Conservation (phyloP, 805 yeast genomes). For the Metschnikowia santaceciliae region DNA sequence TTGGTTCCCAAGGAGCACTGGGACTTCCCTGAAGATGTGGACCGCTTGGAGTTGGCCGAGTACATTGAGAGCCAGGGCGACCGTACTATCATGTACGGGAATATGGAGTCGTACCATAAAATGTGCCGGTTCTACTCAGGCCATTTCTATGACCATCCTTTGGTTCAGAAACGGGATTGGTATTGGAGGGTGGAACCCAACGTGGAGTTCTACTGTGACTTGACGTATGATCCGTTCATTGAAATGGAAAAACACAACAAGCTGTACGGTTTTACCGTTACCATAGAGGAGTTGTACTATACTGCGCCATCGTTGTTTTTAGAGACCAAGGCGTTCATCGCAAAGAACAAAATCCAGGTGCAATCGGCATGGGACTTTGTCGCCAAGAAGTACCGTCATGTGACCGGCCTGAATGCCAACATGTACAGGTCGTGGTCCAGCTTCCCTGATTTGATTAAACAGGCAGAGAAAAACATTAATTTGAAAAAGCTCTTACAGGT, state of each 20-base stretch:
- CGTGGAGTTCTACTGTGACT: slow-evolving; percentile 84
- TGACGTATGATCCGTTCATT: slow-evolving; percentile 85
- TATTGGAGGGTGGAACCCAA: slow-evolving; percentile 97
- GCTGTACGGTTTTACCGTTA: slow-evolving; percentile 80
- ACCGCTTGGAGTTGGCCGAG: slow-evolving; percentile 47
- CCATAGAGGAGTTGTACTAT: slow-evolving; percentile 71
- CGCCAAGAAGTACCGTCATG: slow-evolving; percentile 29
- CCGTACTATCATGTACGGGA: slow-evolving; percentile 79
- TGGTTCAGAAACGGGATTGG: slow-evolving; percentile 74
- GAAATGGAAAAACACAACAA: slow-evolving; percentile 71
- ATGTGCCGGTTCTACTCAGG: slow-evolving; percentile 80
- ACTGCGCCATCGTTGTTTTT: slow-evolving; percentile 82
- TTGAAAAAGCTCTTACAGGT: slow-evolving; percentile 20
- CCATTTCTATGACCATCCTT: slow-evolving; percentile 71
- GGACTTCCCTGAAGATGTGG: slow-evolving; percentile 53
- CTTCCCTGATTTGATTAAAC: slow-evolving; percentile 20
- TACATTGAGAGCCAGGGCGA: slow-evolving; percentile 74
- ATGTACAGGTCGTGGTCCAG: slow-evolving; percentile 22
- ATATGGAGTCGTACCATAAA: slow-evolving; percentile 76
- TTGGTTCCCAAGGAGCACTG: slow-evolving; percentile 54
- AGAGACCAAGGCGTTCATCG: slow-evolving; percentile 62
- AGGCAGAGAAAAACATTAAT: slow-evolving; percentile 27
- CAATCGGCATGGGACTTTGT: slow-evolving; percentile 73
- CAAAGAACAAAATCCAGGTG: slow-evolving; percentile 42
- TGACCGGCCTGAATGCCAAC: slow-evolving; percentile 20